Evolutionary conservation across 192 early-diverging fungal species (phyloP), one percentile per base, ranked within the genome.

Genomic region (Geosiphon pyriformis): DNA sequence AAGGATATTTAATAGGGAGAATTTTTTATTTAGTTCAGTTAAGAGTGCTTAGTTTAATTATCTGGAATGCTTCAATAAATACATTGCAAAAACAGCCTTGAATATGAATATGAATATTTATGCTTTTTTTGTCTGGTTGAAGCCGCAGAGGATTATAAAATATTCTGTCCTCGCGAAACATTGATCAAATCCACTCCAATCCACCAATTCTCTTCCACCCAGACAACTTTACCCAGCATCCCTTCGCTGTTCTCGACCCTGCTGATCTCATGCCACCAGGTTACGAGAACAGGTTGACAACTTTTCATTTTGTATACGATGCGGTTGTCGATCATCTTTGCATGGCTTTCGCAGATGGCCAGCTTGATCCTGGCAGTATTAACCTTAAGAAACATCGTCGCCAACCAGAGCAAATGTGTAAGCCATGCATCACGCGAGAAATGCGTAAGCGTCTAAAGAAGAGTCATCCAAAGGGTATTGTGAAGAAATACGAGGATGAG

Each of bases 181-280:
- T 42, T 42, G 15, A 42, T 42, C 37, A 42, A 42, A 10, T 15
- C 37, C 37, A 42, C 37, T 42, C 6, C 37, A 42, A 42, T 42
- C 37, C 37, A 42, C 37, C 37, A 42, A 42, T 52, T 52, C 15
- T 4, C 50, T n/a, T 20, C 4, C 20, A 52, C 10, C 22, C 74
- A 83, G 82, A 83, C 72, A 77, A 83, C 54, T 81, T 83, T 68
- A 59, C 72, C 22, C 61, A 81, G 61, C 77, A 83, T 72, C 82
- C 82, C 6, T 67, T 73, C 32, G 82, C 82, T 12, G 70, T 76
- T 32, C 70, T 83, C 15, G 76, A 78, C 65, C 70, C 74, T 27
- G 73, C 71, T 23, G 82, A 83, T 59, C 52, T 83, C 35, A 54
- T 67, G 1, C 74, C 77, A 33, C 82, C 82, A 11, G 82, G 82